Conservation (phyloP, 768 basidiomycete genomes). For the Leccinum barrowsii region DNA sequence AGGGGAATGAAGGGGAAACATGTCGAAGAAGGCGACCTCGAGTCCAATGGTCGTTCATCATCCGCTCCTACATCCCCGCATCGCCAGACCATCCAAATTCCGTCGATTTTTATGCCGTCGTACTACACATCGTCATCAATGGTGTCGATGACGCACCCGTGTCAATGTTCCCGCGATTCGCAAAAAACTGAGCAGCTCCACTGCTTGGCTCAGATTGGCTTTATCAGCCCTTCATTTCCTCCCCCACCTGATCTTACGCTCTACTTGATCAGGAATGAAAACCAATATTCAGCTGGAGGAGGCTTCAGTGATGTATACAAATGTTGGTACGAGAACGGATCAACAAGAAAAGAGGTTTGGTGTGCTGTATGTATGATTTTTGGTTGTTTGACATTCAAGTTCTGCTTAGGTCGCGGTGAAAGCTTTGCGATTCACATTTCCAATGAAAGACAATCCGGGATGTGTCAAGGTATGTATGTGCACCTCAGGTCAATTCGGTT, state of each 20-base stretch:
- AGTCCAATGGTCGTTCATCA: slow-evolving; percentile 37
- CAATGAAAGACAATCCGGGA: not conserved
- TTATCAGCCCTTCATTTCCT: not conserved
- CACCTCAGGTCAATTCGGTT: not conserved
- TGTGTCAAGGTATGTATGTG: not conserved
- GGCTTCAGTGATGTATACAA: not conserved
- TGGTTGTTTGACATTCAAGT: no score
- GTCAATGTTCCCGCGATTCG: slow-evolving; percentile 28
- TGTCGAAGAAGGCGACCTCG: slow-evolving; percentile 40
- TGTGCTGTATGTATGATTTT: no score
- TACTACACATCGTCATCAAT: slow-evolving; percentile 60
- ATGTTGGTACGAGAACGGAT: not conserved
- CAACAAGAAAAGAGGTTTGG: no score
- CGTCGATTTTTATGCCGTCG: slow-evolving; percentile 57
- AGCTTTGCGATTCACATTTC: not conserved
- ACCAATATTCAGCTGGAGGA: not conserved
- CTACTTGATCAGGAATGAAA: not conserved
- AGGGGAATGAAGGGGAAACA: slow-evolving; percentile 45
- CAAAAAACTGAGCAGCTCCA: slow-evolving; percentile 32
- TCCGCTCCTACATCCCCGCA: slow-evolving; percentile 66
- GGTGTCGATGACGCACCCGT: slow-evolving; percentile 50
- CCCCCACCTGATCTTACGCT: not conserved
- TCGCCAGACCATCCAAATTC: slow-evolving; percentile 66
- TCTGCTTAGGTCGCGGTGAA: not conserved
- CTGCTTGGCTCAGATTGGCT: no score